phyloP scores from a whole-genome alignment of 768 basidiomycete species.

The Lepiota brunneoincarnata region DNA sequence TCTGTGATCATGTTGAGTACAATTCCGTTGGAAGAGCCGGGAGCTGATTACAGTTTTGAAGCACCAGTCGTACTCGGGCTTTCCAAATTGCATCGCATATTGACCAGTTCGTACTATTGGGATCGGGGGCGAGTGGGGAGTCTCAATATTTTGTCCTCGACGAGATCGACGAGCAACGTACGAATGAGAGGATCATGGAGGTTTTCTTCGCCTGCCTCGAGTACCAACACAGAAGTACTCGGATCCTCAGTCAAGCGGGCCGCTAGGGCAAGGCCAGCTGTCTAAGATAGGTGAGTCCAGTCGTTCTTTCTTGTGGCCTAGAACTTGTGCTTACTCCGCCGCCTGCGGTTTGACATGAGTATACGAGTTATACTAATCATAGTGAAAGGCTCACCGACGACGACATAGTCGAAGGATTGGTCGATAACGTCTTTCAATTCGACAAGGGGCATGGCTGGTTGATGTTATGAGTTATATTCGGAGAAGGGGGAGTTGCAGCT shows the following conservation, averaged over 20 bases:
- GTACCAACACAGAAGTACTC: constrained; percentile 13
- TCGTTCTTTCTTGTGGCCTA: neutral
- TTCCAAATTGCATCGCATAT: neutral
- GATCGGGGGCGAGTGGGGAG: neutral
- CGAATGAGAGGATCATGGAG: constrained; percentile 32
- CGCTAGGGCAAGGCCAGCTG: constrained; percentile 15
- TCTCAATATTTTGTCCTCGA: neutral
- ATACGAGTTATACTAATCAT: neutral
- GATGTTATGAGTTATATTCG: no score
- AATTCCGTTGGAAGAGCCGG: neutral
- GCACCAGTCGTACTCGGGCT: constrained; percentile 39
- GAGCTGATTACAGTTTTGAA: constrained; percentile 22
- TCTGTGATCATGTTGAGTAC: neutral
- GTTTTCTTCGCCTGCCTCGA: constrained; percentile 34
- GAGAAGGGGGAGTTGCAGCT: no score
- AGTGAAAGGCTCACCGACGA: constrained; percentile 24
- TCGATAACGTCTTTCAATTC: constrained; percentile 15
- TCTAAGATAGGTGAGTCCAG: constrained; percentile 2
- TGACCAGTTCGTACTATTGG: neutral
- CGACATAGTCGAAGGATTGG: constrained; percentile 28
- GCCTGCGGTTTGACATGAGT: neutral
- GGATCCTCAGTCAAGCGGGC: constrained; percentile 15
- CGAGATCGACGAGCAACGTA: neutral
- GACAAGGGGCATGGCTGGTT: neutral
- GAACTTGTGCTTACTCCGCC: neutral